Base-by-base conservation (phyloP, 129 eudicot genomes). In the Helichrysum umbraculigerum region DNA sequence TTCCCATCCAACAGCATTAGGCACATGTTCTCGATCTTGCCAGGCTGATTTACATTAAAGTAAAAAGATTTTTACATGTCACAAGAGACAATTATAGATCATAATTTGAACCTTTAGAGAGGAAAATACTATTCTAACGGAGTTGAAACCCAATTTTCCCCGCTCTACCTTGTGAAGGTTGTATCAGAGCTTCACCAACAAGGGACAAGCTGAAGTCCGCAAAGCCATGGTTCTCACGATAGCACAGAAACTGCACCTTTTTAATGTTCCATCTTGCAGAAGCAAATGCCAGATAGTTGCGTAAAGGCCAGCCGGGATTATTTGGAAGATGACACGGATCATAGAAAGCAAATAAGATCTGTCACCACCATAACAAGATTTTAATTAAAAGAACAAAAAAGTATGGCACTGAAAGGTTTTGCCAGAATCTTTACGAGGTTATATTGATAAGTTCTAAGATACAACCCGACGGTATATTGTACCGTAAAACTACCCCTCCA, bases 301-400 rank as follows among this genome's bases (percentile, higher is more conserved):
- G 96, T n/a, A 93, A 97, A 33, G 96, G 97, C 98, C 98, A 93
- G 52, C 98, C 98, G 5, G 98, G 97, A 71, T 87, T 85, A 76
- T 79, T 82, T 59, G 91, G 93, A 76, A 84, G 93, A 76, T 93
- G 85, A 74, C 95, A 90, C 6, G 98, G 98, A 63, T 93, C 98
- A 72, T 90, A 93, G 76, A 88, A 93, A 34, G 88, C 96, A 87
- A 90, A 90, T 17, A 93, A 73, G 21, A 86, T 78, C 98, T 93
- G 93, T 75, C 59, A 80, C 69, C 72, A 74, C 6, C 58, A 78
- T 34, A 59, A 68, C n/a, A 16, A 50, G 37, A n/a, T 14, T 22
- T 34, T 63, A 41, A 5, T 21, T 2, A 14, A 12, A 14, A 47
- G 54, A 3, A 2, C 14, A 33, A 7, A 78, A n/a, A 76, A 34